Evolutionary conservation across 2,329 filamentous ascomycete species (phyloP).

Genomic region (Microsporum ferrugineum): DNA sequence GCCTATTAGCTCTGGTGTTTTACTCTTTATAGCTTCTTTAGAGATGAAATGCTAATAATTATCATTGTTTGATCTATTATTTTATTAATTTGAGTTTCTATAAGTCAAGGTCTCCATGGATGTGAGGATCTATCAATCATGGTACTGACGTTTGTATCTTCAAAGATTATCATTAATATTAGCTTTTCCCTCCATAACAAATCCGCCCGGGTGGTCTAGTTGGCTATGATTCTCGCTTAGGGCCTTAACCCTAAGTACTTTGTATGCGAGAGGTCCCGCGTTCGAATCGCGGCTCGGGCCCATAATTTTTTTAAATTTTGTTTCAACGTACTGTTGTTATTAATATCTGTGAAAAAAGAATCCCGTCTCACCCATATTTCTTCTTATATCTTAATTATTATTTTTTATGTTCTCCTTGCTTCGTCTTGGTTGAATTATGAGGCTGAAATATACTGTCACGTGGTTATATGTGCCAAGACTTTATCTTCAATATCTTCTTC

Average conservation of each 20-base stretch:
- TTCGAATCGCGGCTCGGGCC: constrained; percentile 7
- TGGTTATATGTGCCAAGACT: background rate
- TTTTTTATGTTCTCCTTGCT: too few relatives aligned
- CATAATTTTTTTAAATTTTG: background rate
- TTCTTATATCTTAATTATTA: too few relatives aligned
- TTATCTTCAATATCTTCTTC: background rate
- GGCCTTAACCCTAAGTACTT: constrained; percentile 5
- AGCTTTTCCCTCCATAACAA: background rate
- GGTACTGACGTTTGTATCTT: too few relatives aligned
- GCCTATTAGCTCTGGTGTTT: background rate
- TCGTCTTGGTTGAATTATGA: too few relatives aligned
- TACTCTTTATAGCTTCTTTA: background rate
- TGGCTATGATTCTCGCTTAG: constrained; percentile 7
- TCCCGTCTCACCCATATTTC: too few relatives aligned
- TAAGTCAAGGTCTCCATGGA: too few relatives aligned
- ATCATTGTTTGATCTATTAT: background rate
- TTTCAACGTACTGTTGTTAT: background rate
- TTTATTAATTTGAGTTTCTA: background rate
- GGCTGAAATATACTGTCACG: background rate
- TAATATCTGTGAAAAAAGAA: background rate
- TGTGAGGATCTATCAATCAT: too few relatives aligned
- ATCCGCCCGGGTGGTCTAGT: constrained; percentile 5
- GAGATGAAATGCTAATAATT: background rate
- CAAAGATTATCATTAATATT: background rate
- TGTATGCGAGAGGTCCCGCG: constrained; percentile 6